A percentile compares a stretch with the other conserved stretches of the same genome.
Evolutionary conservation across 108 stramenopile species (phyloP).

Genomic region (Tribonema minus): DNA sequence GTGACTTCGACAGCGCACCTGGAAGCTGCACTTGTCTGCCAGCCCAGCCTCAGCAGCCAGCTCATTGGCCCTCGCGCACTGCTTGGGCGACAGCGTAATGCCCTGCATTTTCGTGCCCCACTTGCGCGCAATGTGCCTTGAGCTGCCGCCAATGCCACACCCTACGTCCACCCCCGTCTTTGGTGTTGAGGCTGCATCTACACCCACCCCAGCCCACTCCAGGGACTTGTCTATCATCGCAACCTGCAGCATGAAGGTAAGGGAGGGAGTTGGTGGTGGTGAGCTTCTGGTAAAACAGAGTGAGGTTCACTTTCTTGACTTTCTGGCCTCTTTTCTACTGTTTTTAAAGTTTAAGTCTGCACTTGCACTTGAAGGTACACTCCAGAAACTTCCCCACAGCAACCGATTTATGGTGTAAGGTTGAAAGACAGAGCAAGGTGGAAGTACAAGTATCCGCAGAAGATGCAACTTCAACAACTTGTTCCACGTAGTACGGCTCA

Average conservation of each 20-base stretch:
- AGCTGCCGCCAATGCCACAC: slow-evolving; percentile 88
- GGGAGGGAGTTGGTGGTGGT: slow-evolving; percentile 52
- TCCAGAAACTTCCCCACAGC: no score
- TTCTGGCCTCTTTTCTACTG: no score
- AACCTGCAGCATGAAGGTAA: slow-evolving; percentile 55
- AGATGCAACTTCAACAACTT: no score
- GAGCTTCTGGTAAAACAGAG: no score
- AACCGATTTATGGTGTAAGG: no score
- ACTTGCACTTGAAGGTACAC: no score
- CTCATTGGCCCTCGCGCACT: slow-evolving; percentile 81
- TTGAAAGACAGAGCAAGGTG: no score
- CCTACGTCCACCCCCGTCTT: slow-evolving; percentile 56
- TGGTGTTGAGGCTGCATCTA: slow-evolving; percentile 2
- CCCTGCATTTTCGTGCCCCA: slow-evolving; percentile 69
- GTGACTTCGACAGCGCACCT: slow-evolving; percentile 4
- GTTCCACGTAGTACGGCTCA: no score
- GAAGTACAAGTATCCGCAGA: no score
- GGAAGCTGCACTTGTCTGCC: slow-evolving; percentile 51
- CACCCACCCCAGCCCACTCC: slow-evolving; percentile 68
- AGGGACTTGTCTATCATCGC: slow-evolving; percentile 87
- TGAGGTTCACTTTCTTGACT: no score
- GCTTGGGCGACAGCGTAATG: slow-evolving; percentile 85
- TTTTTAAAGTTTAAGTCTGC: no score
- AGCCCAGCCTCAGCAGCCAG: slow-evolving; percentile 54
- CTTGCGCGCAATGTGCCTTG: slow-evolving; percentile 76